phyloP scores from a whole-genome alignment of 2,329 filamentous ascomycete genomes.

The Diaporthe helianthi region DNA sequence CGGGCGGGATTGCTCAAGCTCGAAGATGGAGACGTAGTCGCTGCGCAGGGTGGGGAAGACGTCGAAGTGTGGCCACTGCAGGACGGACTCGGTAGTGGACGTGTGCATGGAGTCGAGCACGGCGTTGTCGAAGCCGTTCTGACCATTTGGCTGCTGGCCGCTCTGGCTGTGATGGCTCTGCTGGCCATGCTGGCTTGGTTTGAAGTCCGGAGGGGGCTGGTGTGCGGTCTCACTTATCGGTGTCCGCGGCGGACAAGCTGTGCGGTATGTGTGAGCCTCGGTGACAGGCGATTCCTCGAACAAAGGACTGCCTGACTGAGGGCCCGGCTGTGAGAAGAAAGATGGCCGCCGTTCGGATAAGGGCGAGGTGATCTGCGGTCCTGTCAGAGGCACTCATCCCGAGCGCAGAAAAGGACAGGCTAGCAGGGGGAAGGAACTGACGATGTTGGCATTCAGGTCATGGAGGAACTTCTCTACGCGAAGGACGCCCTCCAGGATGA shows the following conservation, averaged over 20 bases:
- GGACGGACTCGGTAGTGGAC: constrained; percentile 57
- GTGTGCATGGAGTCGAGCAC: constrained; percentile 58
- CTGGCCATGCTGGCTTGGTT: constrained; percentile 28
- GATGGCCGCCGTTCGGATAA: constrained; percentile 14
- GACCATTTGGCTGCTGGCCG: constrained; percentile 32
- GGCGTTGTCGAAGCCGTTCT: constrained; percentile 51
- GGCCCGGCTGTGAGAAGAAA: constrained; percentile 33
- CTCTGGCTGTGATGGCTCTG: constrained; percentile 38
- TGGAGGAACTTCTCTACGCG: constrained; percentile 55
- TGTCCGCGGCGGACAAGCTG: constrained; percentile 35
- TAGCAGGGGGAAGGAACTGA: constrained; percentile 38
- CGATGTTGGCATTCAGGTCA: constrained; percentile 52
- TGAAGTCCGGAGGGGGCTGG: constrained; percentile 21
- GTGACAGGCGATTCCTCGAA: constrained; percentile 36
- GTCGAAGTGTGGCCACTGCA: constrained; percentile 59
- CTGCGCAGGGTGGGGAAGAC: constrained; percentile 51
- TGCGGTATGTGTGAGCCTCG: constrained; percentile 28
- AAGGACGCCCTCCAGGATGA: constrained; percentile 58
- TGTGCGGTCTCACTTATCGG: constrained; percentile 19
- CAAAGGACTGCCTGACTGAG: constrained; percentile 39
- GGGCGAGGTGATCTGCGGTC: constrained; percentile 26
- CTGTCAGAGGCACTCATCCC: constrained; percentile 21
- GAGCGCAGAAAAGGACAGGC: background rate
- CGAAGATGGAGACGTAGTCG: constrained; percentile 54
- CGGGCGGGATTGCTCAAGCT: constrained; percentile 52